Base-by-base conservation (phyloP, 2,329 filamentous ascomycete species). In the Dichotomopilus funicola region DNA sequence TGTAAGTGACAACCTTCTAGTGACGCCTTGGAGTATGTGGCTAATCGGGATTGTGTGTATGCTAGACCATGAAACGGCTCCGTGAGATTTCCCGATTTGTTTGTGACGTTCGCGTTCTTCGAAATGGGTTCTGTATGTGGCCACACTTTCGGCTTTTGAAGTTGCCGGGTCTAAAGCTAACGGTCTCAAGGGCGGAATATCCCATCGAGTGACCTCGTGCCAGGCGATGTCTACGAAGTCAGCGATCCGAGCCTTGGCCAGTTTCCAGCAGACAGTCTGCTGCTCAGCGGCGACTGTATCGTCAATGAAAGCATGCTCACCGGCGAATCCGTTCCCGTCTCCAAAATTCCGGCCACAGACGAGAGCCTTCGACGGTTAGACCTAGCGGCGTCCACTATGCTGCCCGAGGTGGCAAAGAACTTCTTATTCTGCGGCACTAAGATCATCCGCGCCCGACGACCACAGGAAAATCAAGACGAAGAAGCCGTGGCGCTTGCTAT, bases 241-340 rank as follows among this genome's bases (percentile, higher is more conserved):
- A 96, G 92, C 55, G 95, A 99, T 70, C 94, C 94, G 1, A 90
- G 86, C 12, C 76, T 99, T 33, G 82, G 82, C 3, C 89, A 95
- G 64, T 88, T 97, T 59, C 94, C 94, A 0, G 94, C 89, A 65
- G 94, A 99, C 70, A 95, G 92, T 69, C 75, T 99, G 37, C 75
- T 99, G 5, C 78, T 99, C 0, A 89, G 89, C 51, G 95, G 94
- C 42, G 95, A 99, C 71, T 96, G 91, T 66, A 97, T 99, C 60
- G 91, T 99, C 62, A 99, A 99, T 66, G 94, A 99, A 72, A 97
- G 94, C 73, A 99, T 99, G 94, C 81, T 99, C 38, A 99, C 94
- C 41, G 88, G 92, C 56, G 94, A 99, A 75, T 97, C 94, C 42
- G 91, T 99, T 4, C 95, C 94, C 2, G 92, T 99, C 1, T 96